Percentiles rank a stretch among this genome's conserved stretches.
Conservation (phyloP, 2,329 filamentous ascomycete genomes). For the Epichloe elymi region DNA sequence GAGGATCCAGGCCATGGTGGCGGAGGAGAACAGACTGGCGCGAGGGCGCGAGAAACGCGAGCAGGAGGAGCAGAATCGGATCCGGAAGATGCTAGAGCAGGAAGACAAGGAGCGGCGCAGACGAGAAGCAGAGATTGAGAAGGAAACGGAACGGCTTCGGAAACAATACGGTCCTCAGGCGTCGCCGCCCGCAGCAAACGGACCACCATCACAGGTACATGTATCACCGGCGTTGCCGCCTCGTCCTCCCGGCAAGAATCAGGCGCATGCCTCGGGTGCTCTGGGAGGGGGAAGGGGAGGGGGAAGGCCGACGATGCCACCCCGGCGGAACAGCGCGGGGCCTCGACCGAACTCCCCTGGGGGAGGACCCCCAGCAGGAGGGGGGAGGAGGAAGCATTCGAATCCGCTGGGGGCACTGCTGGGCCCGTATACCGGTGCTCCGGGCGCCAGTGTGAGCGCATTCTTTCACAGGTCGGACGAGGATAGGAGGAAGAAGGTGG, state of each 20-base stretch:
- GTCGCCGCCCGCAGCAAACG: slow-evolving; percentile 21
- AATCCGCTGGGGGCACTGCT: slow-evolving; percentile 15
- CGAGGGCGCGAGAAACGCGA: slow-evolving; percentile 45
- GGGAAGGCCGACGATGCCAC: slow-evolving; percentile 8
- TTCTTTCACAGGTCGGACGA: slow-evolving; percentile 27
- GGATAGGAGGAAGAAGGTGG: slow-evolving; percentile 26
- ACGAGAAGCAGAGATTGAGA: slow-evolving; percentile 49
- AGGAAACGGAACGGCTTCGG: slow-evolving; percentile 71
- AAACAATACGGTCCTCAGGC: slow-evolving; percentile 49
- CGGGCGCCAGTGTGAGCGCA: slow-evolving; percentile 26
- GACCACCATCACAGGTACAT: slow-evolving; percentile 4
- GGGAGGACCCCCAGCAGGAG: not conserved
- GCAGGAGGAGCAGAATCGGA: slow-evolving; percentile 36
- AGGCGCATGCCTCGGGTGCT: slow-evolving; percentile 6
- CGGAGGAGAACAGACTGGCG: slow-evolving; percentile 35
- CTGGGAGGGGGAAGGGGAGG: slow-evolving; percentile 12
- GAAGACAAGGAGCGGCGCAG: slow-evolving; percentile 47
- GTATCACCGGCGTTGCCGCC: slow-evolving; percentile 22
- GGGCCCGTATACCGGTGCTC: not conserved
- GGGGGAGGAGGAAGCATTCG: slow-evolving; percentile 12
- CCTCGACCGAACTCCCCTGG: slow-evolving; percentile 6
- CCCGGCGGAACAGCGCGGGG: slow-evolving; percentile 35
- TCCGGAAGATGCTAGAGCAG: slow-evolving; percentile 51
- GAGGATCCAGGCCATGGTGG: slow-evolving; percentile 46
- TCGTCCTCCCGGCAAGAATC: slow-evolving; percentile 10